Conservation (phyloP, 2,329 filamentous ascomycete species). For the Tolypocladium endophyticum region DNA sequence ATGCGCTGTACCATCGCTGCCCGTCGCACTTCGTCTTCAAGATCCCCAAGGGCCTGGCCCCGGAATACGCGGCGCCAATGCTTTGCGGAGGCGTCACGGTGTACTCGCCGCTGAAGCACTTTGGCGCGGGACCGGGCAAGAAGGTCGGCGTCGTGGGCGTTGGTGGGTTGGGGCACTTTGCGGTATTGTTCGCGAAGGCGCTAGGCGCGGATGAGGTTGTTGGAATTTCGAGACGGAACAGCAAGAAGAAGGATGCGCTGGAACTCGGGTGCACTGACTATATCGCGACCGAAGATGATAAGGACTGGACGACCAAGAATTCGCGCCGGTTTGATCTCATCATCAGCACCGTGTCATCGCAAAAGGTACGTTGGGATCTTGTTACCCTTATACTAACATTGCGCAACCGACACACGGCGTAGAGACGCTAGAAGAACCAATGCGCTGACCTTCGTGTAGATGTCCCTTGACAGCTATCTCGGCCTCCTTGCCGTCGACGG, state of each 20-base stretch:
- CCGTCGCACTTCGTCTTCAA: constrained; percentile 38
- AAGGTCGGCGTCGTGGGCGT: constrained; percentile 58
- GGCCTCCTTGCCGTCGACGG: constrained; percentile 47
- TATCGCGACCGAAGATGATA: constrained; percentile 32
- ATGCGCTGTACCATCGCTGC: constrained; percentile 22
- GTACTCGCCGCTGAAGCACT: constrained; percentile 50
- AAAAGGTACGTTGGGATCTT: constrained; percentile 8
- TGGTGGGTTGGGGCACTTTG: constrained; percentile 60
- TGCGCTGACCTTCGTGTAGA: constrained; percentile 14
- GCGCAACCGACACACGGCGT: neutral
- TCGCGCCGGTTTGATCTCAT: constrained; percentile 44
- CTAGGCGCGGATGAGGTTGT: constrained; percentile 52
- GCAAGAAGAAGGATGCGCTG: constrained; percentile 44
- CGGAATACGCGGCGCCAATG: constrained; percentile 46
- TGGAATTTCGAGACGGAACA: constrained; percentile 42
- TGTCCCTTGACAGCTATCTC: constrained; percentile 54
- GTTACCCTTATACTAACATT: neutral
- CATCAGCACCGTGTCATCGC: constrained; percentile 42
- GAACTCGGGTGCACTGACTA: constrained; percentile 46
- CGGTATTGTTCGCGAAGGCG: constrained; percentile 56
- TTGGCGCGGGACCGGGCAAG: constrained; percentile 57
- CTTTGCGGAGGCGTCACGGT: constrained; percentile 62
- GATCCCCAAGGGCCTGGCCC: constrained; percentile 30
- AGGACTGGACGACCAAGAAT: constrained; percentile 44
- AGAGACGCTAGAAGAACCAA: neutral